These are phyloP conservation scores for Linderniella brevidens DNA, from an alignment of 257 asterid genomes.

Conservation along the genomic window DNA sequence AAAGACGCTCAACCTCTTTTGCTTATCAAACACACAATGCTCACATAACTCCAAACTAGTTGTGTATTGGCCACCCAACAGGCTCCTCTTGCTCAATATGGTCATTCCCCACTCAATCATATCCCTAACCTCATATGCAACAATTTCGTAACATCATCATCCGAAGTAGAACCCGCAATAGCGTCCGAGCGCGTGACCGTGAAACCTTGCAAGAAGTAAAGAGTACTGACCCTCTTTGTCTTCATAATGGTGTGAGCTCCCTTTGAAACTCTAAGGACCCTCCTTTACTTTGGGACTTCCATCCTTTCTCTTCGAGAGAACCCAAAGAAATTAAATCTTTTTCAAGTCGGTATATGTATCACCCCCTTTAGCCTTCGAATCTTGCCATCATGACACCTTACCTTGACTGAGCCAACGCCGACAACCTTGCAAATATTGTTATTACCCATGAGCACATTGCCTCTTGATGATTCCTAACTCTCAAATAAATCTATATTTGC, in stretches of 20 bases:
- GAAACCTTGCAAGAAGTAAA: background rate
- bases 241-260: background rate
- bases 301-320: too few species aligned
- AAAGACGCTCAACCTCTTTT: background rate
- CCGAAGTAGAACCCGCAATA: background rate
- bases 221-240: background rate
- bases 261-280: background rate
- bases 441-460: background rate
- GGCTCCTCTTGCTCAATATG: background rate
- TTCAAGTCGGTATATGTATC: background rate
- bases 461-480: too few species aligned
- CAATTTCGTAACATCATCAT: background rate
- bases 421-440: background rate
- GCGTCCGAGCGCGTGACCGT: background rate
- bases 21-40: background rate
- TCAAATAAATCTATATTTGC: too few species aligned
- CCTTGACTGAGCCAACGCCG: background rate
- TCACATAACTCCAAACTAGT: background rate
- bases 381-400: background rate
- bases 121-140: constrained; percentile 1
- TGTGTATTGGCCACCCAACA: background rate
- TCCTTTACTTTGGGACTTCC: background rate
- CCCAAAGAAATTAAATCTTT: too few species aligned
- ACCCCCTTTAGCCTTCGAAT: background rate
- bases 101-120: background rate